These are phyloP conservation scores for Wickerhamiella parazyma DNA, from an alignment of 805 yeast genomes.

Conservation along the genomic window DNA sequence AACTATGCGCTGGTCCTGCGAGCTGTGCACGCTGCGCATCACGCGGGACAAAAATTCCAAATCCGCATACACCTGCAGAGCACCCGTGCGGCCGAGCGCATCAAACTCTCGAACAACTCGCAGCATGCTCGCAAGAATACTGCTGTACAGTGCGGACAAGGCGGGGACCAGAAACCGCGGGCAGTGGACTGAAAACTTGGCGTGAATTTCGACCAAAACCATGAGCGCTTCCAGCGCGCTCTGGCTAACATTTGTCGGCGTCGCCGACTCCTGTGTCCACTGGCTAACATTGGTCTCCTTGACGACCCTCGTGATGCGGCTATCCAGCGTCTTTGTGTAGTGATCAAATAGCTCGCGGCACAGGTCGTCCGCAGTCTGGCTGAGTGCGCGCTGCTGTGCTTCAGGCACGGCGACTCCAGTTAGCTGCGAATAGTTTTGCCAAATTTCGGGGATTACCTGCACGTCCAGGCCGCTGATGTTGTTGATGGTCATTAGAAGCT, in stretches of 20 bases:
- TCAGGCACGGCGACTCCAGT: not conserved
- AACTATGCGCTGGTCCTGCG: not conserved
- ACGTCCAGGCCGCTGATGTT: slow-evolving; percentile 38
- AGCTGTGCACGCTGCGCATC: slow-evolving; percentile 20
- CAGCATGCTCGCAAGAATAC: slow-evolving; percentile 27
- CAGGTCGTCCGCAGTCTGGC: slow-evolving; percentile 30
- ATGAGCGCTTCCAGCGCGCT: slow-evolving; percentile 38
- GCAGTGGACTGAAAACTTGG: slow-evolving; percentile 37
- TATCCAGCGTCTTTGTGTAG: slow-evolving; percentile 30
- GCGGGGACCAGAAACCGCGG: slow-evolving; percentile 34
- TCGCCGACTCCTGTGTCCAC: slow-evolving; percentile 29
- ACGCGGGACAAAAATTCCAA: slow-evolving; percentile 36
- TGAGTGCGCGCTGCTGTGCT: not conserved
- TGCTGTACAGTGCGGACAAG: slow-evolving; percentile 34
- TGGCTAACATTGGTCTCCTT: slow-evolving; percentile 14
- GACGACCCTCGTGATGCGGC: slow-evolving; percentile 33
- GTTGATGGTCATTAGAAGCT: slow-evolving; percentile 38
- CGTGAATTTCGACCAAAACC: slow-evolving; percentile 38
- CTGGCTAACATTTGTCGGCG: slow-evolving; percentile 24
- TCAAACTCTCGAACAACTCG: slow-evolving; percentile 33
- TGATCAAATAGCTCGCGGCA: slow-evolving; percentile 35
- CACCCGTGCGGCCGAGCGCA: slow-evolving; percentile 33
- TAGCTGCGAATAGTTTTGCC: slow-evolving; percentile 10
- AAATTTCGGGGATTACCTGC: slow-evolving; percentile 34
- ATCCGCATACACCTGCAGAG: slow-evolving; percentile 40